A percentile compares a stretch with the other conserved stretches of the same genome.
phyloP scores from a whole-genome alignment of 495 filamentous ascomycete genomes.

The Talaromyces liani region DNA sequence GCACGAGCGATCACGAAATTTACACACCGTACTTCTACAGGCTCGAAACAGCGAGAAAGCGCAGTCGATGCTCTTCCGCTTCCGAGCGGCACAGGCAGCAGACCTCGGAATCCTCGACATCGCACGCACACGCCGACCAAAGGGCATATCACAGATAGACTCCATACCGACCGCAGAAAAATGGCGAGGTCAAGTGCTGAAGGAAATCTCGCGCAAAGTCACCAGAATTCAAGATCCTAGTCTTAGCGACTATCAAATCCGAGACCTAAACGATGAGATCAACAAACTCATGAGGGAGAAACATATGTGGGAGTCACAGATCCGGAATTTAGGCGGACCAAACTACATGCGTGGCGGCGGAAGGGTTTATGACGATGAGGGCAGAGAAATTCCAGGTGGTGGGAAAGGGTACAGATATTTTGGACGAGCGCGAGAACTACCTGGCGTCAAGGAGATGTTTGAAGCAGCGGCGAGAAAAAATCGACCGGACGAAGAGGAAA shows the following conservation, averaged over 20 bases:
- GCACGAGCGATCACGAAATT: conserved; percentile 16
- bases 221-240: conserved; percentile 86
- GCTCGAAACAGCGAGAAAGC: conserved; percentile 93
- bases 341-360: conserved; percentile 94
- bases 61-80: conserved; percentile 99
- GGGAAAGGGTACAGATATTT: conserved; percentile 92
- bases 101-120: conserved; percentile 94
- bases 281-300: conserved; percentile 99
- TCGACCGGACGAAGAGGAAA: conserved; percentile 55
- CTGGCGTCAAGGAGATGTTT: conserved; percentile 95
- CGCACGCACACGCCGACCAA: conserved; percentile 82
- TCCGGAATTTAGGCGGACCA: conserved; percentile 85
- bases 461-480: conserved; percentile 55
- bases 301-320: conserved; percentile 96
- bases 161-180: conserved; percentile 86
- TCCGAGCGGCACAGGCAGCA: conserved; percentile 94
- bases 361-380: conserved; percentile 84
- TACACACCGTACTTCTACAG: conserved; percentile 26
- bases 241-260: conserved; percentile 90
- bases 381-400: conserved; percentile 80
- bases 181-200: conserved; percentile 96
- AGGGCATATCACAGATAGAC: conserved; percentile 76
- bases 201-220: conserved; percentile 94
- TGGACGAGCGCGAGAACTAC: conserved; percentile 81
- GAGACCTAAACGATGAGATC: conserved; percentile 98